Evolutionary conservation across 31 red algal genomes (phyloP).

Genomic region (Endocladia muricata): DNA sequence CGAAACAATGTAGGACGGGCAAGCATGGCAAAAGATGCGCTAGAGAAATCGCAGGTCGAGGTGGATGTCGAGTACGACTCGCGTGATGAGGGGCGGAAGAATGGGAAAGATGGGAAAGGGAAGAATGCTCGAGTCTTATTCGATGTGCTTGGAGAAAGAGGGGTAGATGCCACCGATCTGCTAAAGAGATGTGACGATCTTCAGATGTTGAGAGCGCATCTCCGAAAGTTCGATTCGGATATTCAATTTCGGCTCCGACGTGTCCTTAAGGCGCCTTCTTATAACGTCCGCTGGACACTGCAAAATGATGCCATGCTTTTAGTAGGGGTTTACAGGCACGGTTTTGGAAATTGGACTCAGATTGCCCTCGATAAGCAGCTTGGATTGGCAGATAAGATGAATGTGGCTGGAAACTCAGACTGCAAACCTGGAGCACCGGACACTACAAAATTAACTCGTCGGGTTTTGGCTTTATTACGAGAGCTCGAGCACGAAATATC

Average conservation of each 20-base stretch:
- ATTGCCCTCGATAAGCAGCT: constrained; percentile 77
- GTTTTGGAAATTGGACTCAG: constrained; percentile 83
- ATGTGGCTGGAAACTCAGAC: constrained; percentile 42
- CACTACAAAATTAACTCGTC: constrained; percentile 57
- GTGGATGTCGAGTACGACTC: constrained; percentile 44
- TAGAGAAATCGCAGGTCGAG: neutral
- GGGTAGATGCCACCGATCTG: constrained; percentile 72
- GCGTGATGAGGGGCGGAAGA: constrained; percentile 1
- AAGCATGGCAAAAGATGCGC: neutral
- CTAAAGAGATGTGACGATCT: constrained; percentile 71
- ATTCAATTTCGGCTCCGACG: constrained; percentile 67
- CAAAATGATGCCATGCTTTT: constrained; percentile 86
- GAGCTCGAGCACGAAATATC: constrained; percentile 48
- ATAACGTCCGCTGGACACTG: constrained; percentile 66
- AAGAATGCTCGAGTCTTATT: constrained; percentile 29
- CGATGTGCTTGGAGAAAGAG: constrained; percentile 42
- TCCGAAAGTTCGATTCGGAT: constrained; percentile 60
- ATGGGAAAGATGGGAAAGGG: constrained; percentile 25
- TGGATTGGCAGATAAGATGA: constrained; percentile 73
- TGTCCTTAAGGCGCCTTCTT: constrained; percentile 60
- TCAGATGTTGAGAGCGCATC: constrained; percentile 41
- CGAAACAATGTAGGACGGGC: neutral
- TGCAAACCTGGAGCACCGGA: constrained; percentile 62
- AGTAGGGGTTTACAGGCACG: constrained; percentile 79
- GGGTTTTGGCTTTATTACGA: constrained; percentile 49